Conservation (phyloP, 208 protist species). For the Naegleria fowleri region DNA sequence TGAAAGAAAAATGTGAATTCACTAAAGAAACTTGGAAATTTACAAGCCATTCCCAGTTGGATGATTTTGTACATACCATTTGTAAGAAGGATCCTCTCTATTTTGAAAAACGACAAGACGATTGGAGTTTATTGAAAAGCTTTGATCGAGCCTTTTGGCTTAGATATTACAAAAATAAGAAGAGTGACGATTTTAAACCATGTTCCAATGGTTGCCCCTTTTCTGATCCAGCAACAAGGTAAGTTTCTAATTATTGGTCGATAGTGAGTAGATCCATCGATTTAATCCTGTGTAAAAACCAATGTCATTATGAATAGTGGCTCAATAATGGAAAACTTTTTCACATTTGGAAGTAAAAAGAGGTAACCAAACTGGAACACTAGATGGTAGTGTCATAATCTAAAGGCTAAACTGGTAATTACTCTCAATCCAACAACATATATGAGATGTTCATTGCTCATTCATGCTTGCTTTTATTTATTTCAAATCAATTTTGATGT, state of each 20-base stretch:
- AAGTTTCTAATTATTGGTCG: too few relatives aligned
- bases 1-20: neutral
- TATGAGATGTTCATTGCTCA: too few relatives aligned
- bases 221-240: neutral
- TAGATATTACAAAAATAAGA: neutral
- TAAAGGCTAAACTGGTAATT: too few relatives aligned
- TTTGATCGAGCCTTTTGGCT: constrained; percentile 28
- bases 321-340: neutral
- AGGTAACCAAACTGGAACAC: neutral
- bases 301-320: neutral
- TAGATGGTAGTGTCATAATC: too few relatives aligned
- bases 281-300: too few relatives aligned
- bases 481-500: too few relatives aligned
- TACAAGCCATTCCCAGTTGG: neutral
- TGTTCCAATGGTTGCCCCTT: neutral
- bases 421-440: too few relatives aligned
- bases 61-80: constrained; percentile 1
- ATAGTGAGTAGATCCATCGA: too few relatives aligned
- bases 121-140: neutral
- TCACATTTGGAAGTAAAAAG: neutral
- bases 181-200: neutral
- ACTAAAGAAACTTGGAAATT: neutral
- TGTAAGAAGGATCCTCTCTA: neutral
- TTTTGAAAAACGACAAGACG: neutral
- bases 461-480: too few relatives aligned